Percentiles rank a stretch among this genome's conserved stretches.
Conservation (phyloP, 202 grass and related monocot genomes). For the Zoysia matrella region DNA sequence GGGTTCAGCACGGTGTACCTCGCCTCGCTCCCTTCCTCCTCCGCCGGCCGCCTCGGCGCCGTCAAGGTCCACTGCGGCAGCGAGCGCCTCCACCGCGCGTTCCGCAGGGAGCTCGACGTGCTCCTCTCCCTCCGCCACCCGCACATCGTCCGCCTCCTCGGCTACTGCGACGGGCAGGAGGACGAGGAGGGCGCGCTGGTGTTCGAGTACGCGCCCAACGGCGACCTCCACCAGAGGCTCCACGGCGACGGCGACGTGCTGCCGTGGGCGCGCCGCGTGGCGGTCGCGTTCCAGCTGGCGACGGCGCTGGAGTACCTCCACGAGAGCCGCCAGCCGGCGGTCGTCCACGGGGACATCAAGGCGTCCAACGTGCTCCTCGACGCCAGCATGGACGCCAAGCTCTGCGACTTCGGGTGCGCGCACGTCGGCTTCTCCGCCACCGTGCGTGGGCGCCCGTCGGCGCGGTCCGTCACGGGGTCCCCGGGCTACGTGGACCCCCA, state of each 20-base stretch:
- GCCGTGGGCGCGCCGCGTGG: slow-evolving; percentile 70
- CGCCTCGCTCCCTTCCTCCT: slow-evolving; percentile 48
- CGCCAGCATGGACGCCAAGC: slow-evolving; percentile 63
- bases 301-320: slow-evolving; percentile 89
- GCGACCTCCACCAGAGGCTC: slow-evolving; percentile 19
- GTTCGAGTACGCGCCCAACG: slow-evolving; percentile 79
- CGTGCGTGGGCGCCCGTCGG: slow-evolving; percentile 31
- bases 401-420: slow-evolving; percentile 95
- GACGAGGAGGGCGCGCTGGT: slow-evolving; percentile 74
- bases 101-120: slow-evolving; percentile 81
- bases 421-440: slow-evolving; percentile 59
- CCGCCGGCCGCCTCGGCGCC: slow-evolving; percentile 50
- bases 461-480: slow-evolving; percentile 65
- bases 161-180: slow-evolving; percentile 85
- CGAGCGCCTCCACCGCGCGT: slow-evolving; percentile 72
- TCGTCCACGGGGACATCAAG: slow-evolving; percentile 95
- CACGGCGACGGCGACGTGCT: slow-evolving; percentile 37
- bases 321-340: slow-evolving; percentile 49
- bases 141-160: slow-evolving; percentile 80
- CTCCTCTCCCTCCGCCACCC: slow-evolving; percentile 75
- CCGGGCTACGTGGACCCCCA: slow-evolving; percentile 87
- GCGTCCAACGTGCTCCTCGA: slow-evolving; percentile 92
- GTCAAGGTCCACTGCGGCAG: slow-evolving; percentile 80
- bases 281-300: slow-evolving; percentile 71
- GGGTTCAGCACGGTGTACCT: slow-evolving; percentile 96